Base-by-base conservation (phyloP, 2,329 filamentous ascomycete species). In the Pseudogymnoascus sp. region DNA sequence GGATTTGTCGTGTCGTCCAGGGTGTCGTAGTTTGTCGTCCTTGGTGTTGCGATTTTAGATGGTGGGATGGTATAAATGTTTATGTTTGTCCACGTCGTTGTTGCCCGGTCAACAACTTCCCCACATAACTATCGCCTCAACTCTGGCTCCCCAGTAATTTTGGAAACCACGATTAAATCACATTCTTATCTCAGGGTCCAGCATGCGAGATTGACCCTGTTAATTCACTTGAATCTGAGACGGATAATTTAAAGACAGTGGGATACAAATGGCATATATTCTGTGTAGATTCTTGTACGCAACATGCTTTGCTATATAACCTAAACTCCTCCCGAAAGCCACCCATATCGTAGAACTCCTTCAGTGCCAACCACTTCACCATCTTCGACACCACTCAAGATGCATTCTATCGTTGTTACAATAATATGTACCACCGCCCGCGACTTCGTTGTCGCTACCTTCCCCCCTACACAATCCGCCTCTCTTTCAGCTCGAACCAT, bases 401-500 rank as follows among this genome's bases (percentile, higher is more conserved):
- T 54, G 29, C 47, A 54, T 21, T 33, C 29, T 33, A 33, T 21
- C 29, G 47, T 54, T 54, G 47, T 54, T 54, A 33, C 47, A 59
- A 59, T 41, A 26, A 66, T 66, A 60, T 66, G 63, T 33, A 64
- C 58, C 4, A 60, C 60, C 24, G 64, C 9, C 26, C 10, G 24
- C 17, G 10, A 44, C 24, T 26, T 26, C 47, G 8, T 5, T 17
- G 4, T 35, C 9, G 24, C 33, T 4, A 39, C 57, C 15, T 5
- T 33, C 15, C 3, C 2, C 31, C 4, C 37, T 66, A 85, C 82
- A 81, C 84, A n/a, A 82, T 64, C 6, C 72, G 70, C 63, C 83
- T 80, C 58, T 85, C 82, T 37, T 79, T 81, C n/a, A 90, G 81
- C 65, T 93, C 85, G 68, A 91, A 86, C 4, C 76, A 88, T 78